A percentile compares a stretch with the other conserved stretches of the same genome.
phyloP scores from a whole-genome alignment of 2,329 filamentous ascomycete species.

The Clonostachys rhizophaga region DNA sequence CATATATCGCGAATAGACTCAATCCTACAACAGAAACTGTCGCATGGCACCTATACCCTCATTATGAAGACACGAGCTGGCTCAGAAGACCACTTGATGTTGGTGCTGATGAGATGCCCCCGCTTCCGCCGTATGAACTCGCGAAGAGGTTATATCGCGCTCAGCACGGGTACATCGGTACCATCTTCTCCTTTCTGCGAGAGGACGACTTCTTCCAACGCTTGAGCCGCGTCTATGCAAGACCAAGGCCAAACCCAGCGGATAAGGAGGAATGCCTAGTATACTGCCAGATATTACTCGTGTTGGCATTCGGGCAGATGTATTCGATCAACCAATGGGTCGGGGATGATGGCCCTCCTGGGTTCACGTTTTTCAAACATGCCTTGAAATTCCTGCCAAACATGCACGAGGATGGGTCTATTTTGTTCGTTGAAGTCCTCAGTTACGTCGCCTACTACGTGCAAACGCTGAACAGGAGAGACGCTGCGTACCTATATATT shows the following conservation, averaged over 20 bases:
- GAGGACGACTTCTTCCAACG: neutral
- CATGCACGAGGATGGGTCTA: slow-evolving; percentile 48
- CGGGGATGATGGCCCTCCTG: slow-evolving; percentile 44
- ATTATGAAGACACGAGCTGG: slow-evolving; percentile 1
- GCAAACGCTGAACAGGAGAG: slow-evolving; percentile 50
- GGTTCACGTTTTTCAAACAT: slow-evolving; percentile 49
- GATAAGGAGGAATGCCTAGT: slow-evolving; percentile 41
- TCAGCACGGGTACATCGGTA: neutral
- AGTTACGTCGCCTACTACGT: slow-evolving; percentile 51
- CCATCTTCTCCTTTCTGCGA: neutral
- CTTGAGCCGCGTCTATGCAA: slow-evolving; percentile 27
- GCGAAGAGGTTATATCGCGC: neutral
- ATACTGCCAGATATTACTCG: slow-evolving; percentile 45
- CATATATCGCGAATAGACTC: slow-evolving; percentile 2
- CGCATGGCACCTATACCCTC: slow-evolving; percentile 2
- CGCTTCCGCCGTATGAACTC: neutral
- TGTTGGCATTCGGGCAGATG: slow-evolving; percentile 50
- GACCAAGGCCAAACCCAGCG: slow-evolving; percentile 26
- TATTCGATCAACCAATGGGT: slow-evolving; percentile 55
- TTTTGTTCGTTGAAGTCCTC: slow-evolving; percentile 49
- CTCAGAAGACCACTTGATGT: neutral
- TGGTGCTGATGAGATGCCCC: neutral
- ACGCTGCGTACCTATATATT: slow-evolving; percentile 50
- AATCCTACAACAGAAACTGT: slow-evolving; percentile 2
- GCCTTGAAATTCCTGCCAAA: slow-evolving; percentile 47